Base-by-base conservation (phyloP, 148 eudicot genomes). In the Heliamphora exappendiculata region DNA sequence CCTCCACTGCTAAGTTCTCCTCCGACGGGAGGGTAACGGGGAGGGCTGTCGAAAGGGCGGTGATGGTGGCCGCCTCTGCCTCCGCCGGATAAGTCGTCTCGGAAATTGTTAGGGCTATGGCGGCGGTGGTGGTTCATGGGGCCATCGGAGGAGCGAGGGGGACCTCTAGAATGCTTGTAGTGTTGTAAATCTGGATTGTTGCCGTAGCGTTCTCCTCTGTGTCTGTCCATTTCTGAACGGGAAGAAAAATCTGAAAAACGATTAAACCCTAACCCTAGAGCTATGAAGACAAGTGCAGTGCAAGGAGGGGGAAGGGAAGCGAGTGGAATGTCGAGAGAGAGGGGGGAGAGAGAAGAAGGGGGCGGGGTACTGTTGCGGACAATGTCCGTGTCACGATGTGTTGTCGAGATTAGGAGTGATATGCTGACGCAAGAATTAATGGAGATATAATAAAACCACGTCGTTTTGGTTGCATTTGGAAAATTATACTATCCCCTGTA, bases 1-100 rank as follows among this genome's bases (percentile, higher is more conserved):
- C 77, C 83, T 9, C 71, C 82, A 8, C 57, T 7, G 16, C 20
- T 57, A n/a, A n/a, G n/a, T 4, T 75, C 79, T 8, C 71, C 78
- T 37, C 70, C 84, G 29, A n/a, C n/a, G n/a, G 81, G 75, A 79
- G 78, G 82, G 26, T 70, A 85, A 29, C 85, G 79, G 28, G 89
- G 91, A 1, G 96, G 89, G 37, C 92, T 87, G 17, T 86, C 86
- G 54, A 87, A 86, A 26, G 85, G 73, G 28, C 86, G 84, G 63
- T 73, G 88, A 9, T 72, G 75, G 19, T 51, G 28, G 17, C 62
- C 29, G 12, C 45, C 41, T 5, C 58, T n/a, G n/a, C n/a, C n/a
- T n/a, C n/a, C n/a, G n/a, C n/a, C n/a, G n/a, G n/a, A n/a, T n/a
- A n/a, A n/a, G n/a, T n/a, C 85, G 0, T 81, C 74, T 20, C 78